Conservation (phyloP, 345 rosid species). For the Cardamine occulta region DNA sequence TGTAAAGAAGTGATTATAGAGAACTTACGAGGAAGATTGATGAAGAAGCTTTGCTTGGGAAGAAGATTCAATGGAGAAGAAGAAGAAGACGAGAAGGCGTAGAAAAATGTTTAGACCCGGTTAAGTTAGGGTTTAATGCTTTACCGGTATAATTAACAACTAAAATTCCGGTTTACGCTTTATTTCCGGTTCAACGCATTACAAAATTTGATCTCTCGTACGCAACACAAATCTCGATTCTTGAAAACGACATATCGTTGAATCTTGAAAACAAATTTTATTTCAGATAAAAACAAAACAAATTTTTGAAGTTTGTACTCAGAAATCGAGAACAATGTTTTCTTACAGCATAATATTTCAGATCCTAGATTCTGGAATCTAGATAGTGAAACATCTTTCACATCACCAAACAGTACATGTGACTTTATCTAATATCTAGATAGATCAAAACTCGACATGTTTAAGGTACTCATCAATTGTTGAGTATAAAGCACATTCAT, state of each 20-base stretch:
- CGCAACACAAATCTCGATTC: background rate
- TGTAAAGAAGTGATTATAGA: background rate
- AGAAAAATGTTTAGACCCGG: background rate
- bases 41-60: conserved; percentile 25
- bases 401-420: background rate
- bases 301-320: background rate
- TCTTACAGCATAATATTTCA: background rate
- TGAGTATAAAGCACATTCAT: too few species aligned
- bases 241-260: background rate
- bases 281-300: background rate
- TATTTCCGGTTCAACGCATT: background rate
- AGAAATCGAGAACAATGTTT: background rate
- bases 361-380: background rate
- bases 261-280: background rate
- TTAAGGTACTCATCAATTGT: too few species aligned
- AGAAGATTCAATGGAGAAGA: conserved; percentile 9
- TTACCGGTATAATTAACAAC: background rate
- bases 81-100: conserved; percentile 4
- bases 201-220: too few species aligned
- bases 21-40: conserved; percentile 37
- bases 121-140: conserved; percentile 21
- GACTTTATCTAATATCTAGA: too few species aligned
- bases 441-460: too few species aligned
- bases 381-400: background rate
- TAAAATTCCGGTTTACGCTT: background rate